Conservation (phyloP, 164 flowering plant genomes). For the Chimonanthus praecox region DNA sequence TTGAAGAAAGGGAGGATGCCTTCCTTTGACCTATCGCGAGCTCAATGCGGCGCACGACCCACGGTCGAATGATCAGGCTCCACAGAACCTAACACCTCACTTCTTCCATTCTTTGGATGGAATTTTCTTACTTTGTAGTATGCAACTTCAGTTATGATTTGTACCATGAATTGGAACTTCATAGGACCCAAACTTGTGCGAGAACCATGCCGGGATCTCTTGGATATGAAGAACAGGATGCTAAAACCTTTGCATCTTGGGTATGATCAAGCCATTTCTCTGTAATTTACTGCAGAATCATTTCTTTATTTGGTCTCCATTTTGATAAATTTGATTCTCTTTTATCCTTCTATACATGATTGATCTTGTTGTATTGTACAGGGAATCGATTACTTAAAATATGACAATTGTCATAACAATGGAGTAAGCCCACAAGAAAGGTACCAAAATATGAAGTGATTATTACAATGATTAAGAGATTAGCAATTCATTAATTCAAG, state of each 20-base stretch:
- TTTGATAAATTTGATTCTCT: not conserved
- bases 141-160: not conserved
- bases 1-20: too few relatives aligned
- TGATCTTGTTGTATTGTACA: constrained; percentile 7
- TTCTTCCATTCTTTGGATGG: not conserved
- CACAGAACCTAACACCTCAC: not conserved
- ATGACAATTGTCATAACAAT: constrained; percentile 48
- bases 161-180: not conserved
- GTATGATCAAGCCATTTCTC: constrained; percentile 16
- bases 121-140: not conserved
- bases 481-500: not conserved
- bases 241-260: constrained; percentile 63
- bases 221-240: constrained; percentile 64
- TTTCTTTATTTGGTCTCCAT: not conserved
- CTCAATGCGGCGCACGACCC: too few relatives aligned
- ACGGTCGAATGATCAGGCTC: too few relatives aligned
- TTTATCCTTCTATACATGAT: not conserved
- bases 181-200: constrained; percentile 51
- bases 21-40: too few relatives aligned
- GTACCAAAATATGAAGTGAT: constrained; percentile 15
- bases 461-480: not conserved
- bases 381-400: constrained; percentile 68
- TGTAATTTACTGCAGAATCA: not conserved
- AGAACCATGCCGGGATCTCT: constrained; percentile 64
- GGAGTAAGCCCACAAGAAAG: constrained; percentile 36